Evolutionary conservation across 2,329 filamentous ascomycete genomes (phyloP).

Genomic region (Colletotrichum lupini): DNA sequence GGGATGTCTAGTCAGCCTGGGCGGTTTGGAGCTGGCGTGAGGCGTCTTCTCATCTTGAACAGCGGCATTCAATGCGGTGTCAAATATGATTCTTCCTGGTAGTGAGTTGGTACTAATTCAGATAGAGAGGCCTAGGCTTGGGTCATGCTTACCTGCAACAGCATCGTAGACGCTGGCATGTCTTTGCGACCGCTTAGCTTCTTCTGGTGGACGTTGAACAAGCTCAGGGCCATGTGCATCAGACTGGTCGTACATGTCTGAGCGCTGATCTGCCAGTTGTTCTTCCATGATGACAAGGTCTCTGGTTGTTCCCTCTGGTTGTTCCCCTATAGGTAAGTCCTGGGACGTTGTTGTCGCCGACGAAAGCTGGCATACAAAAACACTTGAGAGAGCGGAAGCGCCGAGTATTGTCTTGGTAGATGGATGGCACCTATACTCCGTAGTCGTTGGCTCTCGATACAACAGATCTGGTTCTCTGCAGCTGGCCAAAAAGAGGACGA

Average conservation of each 20-base stretch:
- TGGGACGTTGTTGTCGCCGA: neutral
- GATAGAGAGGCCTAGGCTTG: neutral
- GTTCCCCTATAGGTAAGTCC: neutral
- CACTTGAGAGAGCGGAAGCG: neutral
- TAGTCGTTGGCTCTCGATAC: neutral
- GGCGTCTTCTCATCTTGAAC: slow-evolving; percentile 6
- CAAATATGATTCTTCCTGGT: slow-evolving; percentile 30
- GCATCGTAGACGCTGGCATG: slow-evolving; percentile 76
- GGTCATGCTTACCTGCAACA: slow-evolving; percentile 67
- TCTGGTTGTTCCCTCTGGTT: neutral
- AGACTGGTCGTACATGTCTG: neutral
- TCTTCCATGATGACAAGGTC: neutral
- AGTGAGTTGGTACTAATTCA: neutral
- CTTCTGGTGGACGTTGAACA: neutral
- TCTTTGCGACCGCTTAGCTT: slow-evolving; percentile 39
- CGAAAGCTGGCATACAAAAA: neutral
- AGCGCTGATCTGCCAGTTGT: neutral
- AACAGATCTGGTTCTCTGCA: neutral
- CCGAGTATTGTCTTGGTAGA: neutral
- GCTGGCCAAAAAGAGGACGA: neutral
- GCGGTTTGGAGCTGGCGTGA: slow-evolving; percentile 8
- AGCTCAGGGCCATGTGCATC: neutral
- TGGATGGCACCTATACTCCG: neutral
- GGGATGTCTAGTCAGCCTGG: slow-evolving; percentile 38
- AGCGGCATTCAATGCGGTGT: slow-evolving; percentile 2